Base-by-base conservation (phyloP, 1,284 basidiomycete species). In the Ceratobasidium sp. region DNA sequence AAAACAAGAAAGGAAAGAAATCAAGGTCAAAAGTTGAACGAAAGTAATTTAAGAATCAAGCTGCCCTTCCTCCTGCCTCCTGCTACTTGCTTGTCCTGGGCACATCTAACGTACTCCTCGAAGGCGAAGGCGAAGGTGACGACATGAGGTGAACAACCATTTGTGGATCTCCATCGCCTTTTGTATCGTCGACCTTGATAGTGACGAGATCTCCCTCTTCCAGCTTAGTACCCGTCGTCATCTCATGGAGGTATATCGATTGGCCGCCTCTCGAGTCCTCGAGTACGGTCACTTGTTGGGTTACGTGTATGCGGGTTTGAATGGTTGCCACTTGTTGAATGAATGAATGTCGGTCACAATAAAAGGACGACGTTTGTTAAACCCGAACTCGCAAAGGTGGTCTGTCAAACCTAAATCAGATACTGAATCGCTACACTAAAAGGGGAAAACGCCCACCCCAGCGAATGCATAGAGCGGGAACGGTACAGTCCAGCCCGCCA, bases 261-360 rank as follows among this genome's bases (percentile, higher is more conserved):
- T 67, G 64, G 16, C 21, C 39, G 23, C 64, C 50, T 14, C 52
- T 21, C 12, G 64, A 4, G 16, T 69, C 64, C 26, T 69, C 64
- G 14, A 57, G 34, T 5, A 69, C 52, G 5, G 64, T 45, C 23
- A 69, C 64, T 32, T 69, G 64, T 3, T 57, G 52, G 2, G 64
- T 69, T 6, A 69, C 50, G 32, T 69, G 64, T 18, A 69, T 34
- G 18, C 52, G 48, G 4, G 64, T 34, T 16, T 48, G 50, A 32
- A 57, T 21, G 9, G 50, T n/a, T n/a, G 52, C 64, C 3, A 55
- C 64, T 21, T 53, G 48, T 45, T 57, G 34, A 18, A 69, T 57
- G 43, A 69, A 69, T 6, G 64, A 57, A 45, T 57, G 64, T 32
- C 64, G 64, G 64, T 69, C 14, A 34, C 50, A 26, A 57, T 69